phyloP scores from a whole-genome alignment of 805 yeast genomes.

The Schwanniomyces polymorphus region DNA sequence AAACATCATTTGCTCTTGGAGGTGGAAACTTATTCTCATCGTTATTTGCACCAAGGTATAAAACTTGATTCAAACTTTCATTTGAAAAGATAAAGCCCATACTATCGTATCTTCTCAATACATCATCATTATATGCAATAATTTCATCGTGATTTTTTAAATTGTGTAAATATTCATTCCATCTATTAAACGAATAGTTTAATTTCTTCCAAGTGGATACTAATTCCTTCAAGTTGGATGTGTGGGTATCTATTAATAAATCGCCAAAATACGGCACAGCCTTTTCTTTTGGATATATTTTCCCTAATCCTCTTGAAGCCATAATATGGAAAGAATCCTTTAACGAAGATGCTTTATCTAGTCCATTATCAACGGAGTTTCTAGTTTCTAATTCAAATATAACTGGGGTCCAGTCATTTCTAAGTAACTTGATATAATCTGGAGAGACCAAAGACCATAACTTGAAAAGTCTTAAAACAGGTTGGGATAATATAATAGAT shows the following conservation, averaged over 20 bases:
- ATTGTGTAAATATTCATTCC: constrained; percentile 69
- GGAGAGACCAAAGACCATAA: constrained; percentile 76
- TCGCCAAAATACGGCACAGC: constrained; percentile 94
- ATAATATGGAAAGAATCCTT: constrained; percentile 65
- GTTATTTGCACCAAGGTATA: constrained; percentile 38
- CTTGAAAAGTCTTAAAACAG: constrained; percentile 68
- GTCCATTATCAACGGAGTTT: constrained; percentile 7
- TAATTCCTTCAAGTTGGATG: constrained; percentile 49
- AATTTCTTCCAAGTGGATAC: constrained; percentile 68
- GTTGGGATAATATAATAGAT: constrained; percentile 76
- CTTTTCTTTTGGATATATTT: constrained; percentile 66
- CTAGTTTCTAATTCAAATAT: constrained; percentile 84
- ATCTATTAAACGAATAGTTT: constrained; percentile 70
- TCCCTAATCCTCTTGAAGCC: constrained; percentile 87
- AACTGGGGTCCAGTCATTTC: constrained; percentile 90
- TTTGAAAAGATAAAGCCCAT: constrained; percentile 46
- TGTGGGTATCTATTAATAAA: constrained; percentile 51
- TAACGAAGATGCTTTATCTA: constrained; percentile 8
- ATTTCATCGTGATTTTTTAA: constrained; percentile 45
- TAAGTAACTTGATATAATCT: constrained; percentile 56
- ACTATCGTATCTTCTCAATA: constrained; percentile 36
- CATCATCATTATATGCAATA: constrained; percentile 40
- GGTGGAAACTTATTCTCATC: constrained; percentile 23
- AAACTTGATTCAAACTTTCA: constrained; percentile 43
- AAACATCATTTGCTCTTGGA: constrained; percentile 10